These are phyloP conservation scores for Penicillium sp. DNA, from an alignment of 2,329 filamentous ascomycete species.

Conservation along the genomic window DNA sequence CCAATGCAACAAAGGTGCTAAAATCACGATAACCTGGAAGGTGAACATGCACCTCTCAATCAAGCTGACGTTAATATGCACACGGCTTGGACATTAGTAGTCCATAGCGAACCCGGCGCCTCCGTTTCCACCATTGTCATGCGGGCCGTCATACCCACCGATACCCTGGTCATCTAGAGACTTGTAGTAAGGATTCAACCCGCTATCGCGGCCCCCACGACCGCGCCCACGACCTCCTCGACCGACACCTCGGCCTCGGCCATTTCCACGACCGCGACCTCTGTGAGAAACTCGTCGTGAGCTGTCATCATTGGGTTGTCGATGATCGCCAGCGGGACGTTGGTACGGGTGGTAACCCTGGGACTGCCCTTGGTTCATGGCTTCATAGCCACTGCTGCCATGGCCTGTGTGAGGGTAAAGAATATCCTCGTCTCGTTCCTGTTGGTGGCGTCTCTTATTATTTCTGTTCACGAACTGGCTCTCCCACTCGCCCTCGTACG, in stretches of 20 bases:
- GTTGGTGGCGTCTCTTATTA: constrained; percentile 61
- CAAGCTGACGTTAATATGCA: background rate
- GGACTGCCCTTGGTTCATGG: constrained; percentile 22
- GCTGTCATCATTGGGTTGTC: constrained; percentile 50
- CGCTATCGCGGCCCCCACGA: constrained; percentile 51
- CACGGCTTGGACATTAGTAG: constrained; percentile 33
- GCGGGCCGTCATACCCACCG: constrained; percentile 35
- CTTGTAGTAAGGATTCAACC: constrained; percentile 58
- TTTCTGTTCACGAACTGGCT: constrained; percentile 63
- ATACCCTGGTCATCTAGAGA: constrained; percentile 65
- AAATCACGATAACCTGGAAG: background rate
- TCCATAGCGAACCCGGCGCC: constrained; percentile 44
- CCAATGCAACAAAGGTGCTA: background rate
- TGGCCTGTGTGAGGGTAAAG: constrained; percentile 32
- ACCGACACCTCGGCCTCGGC: constrained; percentile 42
- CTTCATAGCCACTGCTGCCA: constrained; percentile 29
- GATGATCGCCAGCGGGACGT: constrained; percentile 35
- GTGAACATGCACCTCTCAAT: background rate
- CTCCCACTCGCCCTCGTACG: constrained; percentile 65
- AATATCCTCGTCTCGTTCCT: constrained; percentile 60
- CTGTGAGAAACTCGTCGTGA: constrained; percentile 41
- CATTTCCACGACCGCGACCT: constrained; percentile 44
- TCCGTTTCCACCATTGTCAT: constrained; percentile 35
- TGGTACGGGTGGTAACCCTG: constrained; percentile 32
- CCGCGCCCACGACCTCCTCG: constrained; percentile 51